Evolutionary conservation across 495 filamentous ascomycete species (phyloP).

Genomic region (Trichoderma gamsii): DNA sequence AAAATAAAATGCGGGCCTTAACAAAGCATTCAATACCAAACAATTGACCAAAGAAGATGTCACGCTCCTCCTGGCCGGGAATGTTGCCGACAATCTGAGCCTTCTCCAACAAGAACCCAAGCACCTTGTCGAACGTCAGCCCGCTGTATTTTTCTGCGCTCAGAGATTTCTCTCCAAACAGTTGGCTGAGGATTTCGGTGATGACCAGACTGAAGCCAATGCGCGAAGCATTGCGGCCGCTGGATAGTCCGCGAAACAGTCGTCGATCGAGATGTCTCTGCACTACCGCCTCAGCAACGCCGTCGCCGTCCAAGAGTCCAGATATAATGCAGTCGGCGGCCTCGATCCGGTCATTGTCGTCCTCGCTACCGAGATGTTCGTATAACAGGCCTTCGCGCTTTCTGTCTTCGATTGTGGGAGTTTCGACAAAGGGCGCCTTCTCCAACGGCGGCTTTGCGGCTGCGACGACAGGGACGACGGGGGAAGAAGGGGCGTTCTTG

Average conservation of each 20-base stretch:
- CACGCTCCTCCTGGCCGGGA: constrained; percentile 74
- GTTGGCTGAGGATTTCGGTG: constrained; percentile 67
- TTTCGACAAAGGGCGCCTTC: neutral
- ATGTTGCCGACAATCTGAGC: constrained; percentile 59
- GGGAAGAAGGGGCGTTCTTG: neutral
- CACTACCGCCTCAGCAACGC: constrained; percentile 40
- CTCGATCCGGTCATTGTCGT: constrained; percentile 41
- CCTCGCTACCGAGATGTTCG: constrained; percentile 46
- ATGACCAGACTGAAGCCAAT: constrained; percentile 88
- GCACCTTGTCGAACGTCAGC: constrained; percentile 48
- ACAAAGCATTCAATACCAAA: constrained; percentile 85
- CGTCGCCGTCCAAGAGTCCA: constrained; percentile 35
- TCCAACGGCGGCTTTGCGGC: constrained; percentile 4
- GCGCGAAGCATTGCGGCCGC: constrained; percentile 80
- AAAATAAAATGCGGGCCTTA: constrained; percentile 65
- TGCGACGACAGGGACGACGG: neutral
- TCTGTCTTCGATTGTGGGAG: constrained; percentile 29
- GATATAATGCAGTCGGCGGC: constrained; percentile 46
- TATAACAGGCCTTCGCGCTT: constrained; percentile 47
- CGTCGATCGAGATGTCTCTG: constrained; percentile 52
- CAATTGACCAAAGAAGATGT: constrained; percentile 75
- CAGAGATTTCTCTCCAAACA: constrained; percentile 41
- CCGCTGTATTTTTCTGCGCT: constrained; percentile 39
- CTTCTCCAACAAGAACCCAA: constrained; percentile 62
- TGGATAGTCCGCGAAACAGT: constrained; percentile 82